phyloP scores from a whole-genome alignment of 2,329 filamentous ascomycete species.

The Pleoardoris graminearum region DNA sequence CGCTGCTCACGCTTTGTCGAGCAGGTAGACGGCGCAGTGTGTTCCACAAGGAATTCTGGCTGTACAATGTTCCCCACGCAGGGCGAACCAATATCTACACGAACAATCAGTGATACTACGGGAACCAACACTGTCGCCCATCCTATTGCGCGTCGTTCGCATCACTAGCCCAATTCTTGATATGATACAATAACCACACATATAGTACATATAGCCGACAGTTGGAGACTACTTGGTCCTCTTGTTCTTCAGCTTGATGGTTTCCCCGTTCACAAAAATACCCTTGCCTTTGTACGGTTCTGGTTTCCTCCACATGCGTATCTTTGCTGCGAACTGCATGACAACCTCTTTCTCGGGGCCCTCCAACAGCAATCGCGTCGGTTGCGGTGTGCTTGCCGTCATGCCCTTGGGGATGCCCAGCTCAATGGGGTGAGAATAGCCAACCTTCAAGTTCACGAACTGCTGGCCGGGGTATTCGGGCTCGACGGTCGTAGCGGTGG shows the following conservation, averaged over 20 bases:
- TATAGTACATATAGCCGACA: conserved; percentile 16
- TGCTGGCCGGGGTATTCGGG: conserved; percentile 78
- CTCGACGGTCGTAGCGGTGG: conserved; percentile 67
- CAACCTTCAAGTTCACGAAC: conserved; percentile 91
- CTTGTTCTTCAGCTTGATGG: conserved; percentile 97
- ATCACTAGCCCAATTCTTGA: not conserved
- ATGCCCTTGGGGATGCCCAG: conserved; percentile 81
- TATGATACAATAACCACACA: conserved; percentile 27
- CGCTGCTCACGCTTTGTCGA: too few relatives aligned
- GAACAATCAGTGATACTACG: not conserved
- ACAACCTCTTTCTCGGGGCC: conserved; percentile 83
- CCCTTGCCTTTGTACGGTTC: conserved; percentile 99
- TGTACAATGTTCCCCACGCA: not conserved
- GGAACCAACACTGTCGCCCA: not conserved
- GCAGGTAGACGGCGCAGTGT: too few relatives aligned
- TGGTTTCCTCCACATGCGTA: conserved; percentile 84
- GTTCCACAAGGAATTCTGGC: too few relatives aligned
- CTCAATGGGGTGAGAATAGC: conserved; percentile 95
- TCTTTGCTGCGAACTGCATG: conserved; percentile 87
- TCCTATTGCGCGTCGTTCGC: not conserved
- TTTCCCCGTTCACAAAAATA: conserved; percentile 97
- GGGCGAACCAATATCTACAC: not conserved
- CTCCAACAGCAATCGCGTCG: conserved; percentile 88
- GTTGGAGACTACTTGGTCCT: conserved; percentile 52
- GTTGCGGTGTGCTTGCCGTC: conserved; percentile 83